phyloP scores from a whole-genome alignment of 192 early-diverging fungal species.

The Thamnidium elegans region DNA sequence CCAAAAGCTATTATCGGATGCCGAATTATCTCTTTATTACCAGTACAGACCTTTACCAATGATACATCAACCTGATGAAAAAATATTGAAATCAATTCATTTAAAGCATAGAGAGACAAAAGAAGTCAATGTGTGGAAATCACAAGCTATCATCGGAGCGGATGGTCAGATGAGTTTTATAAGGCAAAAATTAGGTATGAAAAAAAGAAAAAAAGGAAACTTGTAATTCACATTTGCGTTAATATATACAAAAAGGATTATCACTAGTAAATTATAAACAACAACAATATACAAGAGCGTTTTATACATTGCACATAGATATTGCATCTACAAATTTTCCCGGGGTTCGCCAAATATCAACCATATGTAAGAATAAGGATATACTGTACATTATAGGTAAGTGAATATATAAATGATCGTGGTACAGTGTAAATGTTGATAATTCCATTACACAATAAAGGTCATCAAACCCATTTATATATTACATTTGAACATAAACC shows the following conservation, averaged over 20 bases:
- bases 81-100: constrained; percentile 7
- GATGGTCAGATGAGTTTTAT: constrained; percentile 8
- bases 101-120: constrained; percentile 1
- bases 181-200: constrained; percentile 22
- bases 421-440: not conserved
- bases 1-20: not conserved
- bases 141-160: constrained; percentile 10
- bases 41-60: constrained; percentile 13
- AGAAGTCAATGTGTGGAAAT: constrained; percentile 15
- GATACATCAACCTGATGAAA: constrained; percentile 1
- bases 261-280: not conserved
- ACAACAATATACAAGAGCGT: constrained; percentile 6
- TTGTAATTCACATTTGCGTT: not conserved
- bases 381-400: constrained; percentile 25
- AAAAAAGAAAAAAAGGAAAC: not conserved
- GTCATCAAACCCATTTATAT: constrained; percentile 10
- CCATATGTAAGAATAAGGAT: constrained; percentile 12
- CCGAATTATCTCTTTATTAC: constrained; percentile 6
- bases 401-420: not conserved
- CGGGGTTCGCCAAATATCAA: constrained; percentile 12
- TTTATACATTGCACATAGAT: constrained; percentile 12
- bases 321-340: constrained; percentile 21
- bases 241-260: not conserved
- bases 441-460: not conserved
- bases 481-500: constrained; percentile 8